phyloP scores from a whole-genome alignment of 2,329 filamentous ascomycete genomes.

The Apiospora kogelbergensis region DNA sequence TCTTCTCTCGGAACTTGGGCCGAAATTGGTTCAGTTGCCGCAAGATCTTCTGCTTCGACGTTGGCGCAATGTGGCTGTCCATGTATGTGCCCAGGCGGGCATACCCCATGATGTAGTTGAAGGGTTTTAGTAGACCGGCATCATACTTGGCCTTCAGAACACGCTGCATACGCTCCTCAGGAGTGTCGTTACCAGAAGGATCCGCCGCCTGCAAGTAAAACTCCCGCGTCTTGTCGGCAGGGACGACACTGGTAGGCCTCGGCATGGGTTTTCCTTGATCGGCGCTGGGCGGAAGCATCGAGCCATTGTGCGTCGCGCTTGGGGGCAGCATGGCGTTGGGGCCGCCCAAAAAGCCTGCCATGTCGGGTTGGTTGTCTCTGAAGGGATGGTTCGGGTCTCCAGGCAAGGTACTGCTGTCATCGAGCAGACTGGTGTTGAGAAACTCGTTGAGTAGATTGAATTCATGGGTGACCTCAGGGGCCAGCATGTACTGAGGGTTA shows the following conservation, averaged over 20 bases:
- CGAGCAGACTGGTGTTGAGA: slow-evolving; percentile 84
- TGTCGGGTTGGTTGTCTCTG: slow-evolving; percentile 41
- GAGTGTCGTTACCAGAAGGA: slow-evolving; percentile 79
- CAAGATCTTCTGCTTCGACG: slow-evolving; percentile 86
- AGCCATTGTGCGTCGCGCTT: slow-evolving; percentile 36
- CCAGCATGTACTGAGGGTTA: slow-evolving; percentile 92
- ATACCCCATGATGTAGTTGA: slow-evolving; percentile 98
- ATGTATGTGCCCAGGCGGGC: slow-evolving; percentile 87
- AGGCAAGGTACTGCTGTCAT: slow-evolving; percentile 73
- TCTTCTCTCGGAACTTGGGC: slow-evolving; percentile 93
- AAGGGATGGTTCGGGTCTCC: slow-evolving; percentile 58
- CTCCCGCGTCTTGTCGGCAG: slow-evolving; percentile 73
- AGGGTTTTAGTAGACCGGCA: slow-evolving; percentile 89
- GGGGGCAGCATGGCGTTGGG: slow-evolving; percentile 33
- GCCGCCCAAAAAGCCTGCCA: slow-evolving; percentile 45
- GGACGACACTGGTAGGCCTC: slow-evolving; percentile 60
- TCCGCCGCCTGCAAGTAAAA: slow-evolving; percentile 98
- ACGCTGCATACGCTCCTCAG: slow-evolving; percentile 93
- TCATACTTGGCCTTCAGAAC: slow-evolving; percentile 95
- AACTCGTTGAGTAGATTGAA: slow-evolving; percentile 98
- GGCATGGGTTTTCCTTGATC: slow-evolving; percentile 57
- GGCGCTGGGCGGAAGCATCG: slow-evolving; percentile 50
- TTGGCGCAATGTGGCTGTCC: slow-evolving; percentile 79
- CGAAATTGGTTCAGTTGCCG: slow-evolving; percentile 90
- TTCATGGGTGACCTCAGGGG: slow-evolving; percentile 90